phyloP scores from a whole-genome alignment of 805 yeast species.

The Ogataea pignaliae region DNA sequence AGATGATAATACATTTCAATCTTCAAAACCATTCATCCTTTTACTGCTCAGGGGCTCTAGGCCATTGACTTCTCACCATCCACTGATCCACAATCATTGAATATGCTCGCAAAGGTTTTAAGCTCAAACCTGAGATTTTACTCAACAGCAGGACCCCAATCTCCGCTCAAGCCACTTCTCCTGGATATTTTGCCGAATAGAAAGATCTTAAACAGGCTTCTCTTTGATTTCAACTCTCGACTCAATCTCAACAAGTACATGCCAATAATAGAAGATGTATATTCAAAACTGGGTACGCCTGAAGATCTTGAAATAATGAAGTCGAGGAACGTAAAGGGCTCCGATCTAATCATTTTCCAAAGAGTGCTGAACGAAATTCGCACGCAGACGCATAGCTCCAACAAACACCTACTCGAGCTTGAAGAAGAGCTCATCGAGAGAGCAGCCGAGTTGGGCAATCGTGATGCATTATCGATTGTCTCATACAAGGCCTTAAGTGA shows the following conservation, averaged over 20 bases:
- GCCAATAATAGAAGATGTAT: conserved; percentile 49
- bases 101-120: not conserved
- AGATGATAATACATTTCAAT: no score
- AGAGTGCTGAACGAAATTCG: conserved; percentile 60
- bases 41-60: no score
- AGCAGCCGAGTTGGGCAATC: conserved; percentile 80
- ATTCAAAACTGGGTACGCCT: conserved; percentile 39
- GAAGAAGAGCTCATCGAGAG: conserved; percentile 74
- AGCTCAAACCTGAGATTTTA: not conserved
- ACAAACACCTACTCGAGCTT: conserved; percentile 50
- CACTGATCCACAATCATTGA: no score
- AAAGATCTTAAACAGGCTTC: conserved; percentile 49
- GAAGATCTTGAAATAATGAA: conserved; percentile 11
- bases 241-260: conserved; percentile 49
- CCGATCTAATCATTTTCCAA: conserved; percentile 66
- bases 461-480: conserved; percentile 72
- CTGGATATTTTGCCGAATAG: conserved; percentile 53
- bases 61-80: no score
- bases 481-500: conserved; percentile 59
- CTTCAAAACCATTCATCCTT: no score
- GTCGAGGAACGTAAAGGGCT: conserved; percentile 38
- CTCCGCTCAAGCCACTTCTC: conserved; percentile 32
- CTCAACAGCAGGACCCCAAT: not conserved
- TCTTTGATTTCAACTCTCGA: conserved; percentile 64
- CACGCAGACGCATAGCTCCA: conserved; percentile 52